phyloP scores from a whole-genome alignment of 225 moss, liverwort and hornwort species.

The Sphagnum tenellum region DNA sequence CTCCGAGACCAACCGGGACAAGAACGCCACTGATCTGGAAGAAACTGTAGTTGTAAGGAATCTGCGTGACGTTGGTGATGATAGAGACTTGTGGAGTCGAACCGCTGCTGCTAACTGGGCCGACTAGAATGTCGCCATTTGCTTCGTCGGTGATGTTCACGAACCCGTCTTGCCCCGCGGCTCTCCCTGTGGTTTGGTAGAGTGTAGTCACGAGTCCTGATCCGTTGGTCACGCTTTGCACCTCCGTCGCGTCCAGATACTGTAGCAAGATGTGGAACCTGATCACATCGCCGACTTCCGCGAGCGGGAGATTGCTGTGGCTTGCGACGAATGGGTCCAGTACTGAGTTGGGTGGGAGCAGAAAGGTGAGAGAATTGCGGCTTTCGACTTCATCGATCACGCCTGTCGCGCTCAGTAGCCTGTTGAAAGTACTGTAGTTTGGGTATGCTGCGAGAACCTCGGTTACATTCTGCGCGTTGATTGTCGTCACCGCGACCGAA shows the following conservation, averaged over 20 bases:
- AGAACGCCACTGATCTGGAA: constrained; percentile 8
- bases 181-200: constrained; percentile 16
- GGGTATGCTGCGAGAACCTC: constrained; percentile 3
- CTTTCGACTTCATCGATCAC: constrained; percentile 6
- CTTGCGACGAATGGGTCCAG: constrained; percentile 4
- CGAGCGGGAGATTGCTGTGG: not conserved
- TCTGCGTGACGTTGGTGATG: constrained; percentile 13
- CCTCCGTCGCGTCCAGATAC: constrained; percentile 12
- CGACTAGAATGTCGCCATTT: constrained; percentile 3
- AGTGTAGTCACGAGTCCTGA: constrained; percentile 5
- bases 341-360: constrained; percentile 1
- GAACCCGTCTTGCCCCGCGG: constrained; percentile 2
- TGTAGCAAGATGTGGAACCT: constrained; percentile 31
- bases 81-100: constrained; percentile 8
- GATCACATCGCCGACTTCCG: constrained; percentile 21
- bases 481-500: no score
- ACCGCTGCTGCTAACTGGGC: not conserved
- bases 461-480: constrained; percentile 1
- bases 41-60: constrained; percentile 16
- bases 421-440: constrained; percentile 2
- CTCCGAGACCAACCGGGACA: constrained; percentile 5
- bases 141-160: constrained; percentile 10
- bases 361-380: constrained; percentile 4
- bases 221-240: not conserved
- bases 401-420: not conserved